Percentiles rank a stretch among this genome's conserved stretches.
Evolutionary conservation across 805 yeast genomes (phyloP).

Genomic region (Yamadazyma takamatsuzukensis): DNA sequence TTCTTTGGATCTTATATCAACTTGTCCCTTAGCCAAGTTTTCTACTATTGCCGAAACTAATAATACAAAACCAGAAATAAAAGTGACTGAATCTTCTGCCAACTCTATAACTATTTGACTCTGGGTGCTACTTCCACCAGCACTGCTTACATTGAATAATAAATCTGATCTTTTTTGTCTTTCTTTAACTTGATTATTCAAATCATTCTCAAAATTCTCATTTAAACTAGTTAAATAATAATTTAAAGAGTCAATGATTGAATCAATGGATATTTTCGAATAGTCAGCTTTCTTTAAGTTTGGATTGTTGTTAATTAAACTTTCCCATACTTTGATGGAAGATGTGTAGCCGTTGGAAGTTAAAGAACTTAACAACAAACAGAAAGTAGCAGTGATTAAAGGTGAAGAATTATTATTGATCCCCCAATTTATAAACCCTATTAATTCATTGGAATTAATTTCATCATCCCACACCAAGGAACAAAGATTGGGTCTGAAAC

Average conservation of each 20-base stretch:
- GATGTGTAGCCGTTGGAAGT: slow-evolving; percentile 59
- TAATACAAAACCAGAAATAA: slow-evolving; percentile 70
- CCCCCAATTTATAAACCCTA: slow-evolving; percentile 89
- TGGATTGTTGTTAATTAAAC: slow-evolving; percentile 25
- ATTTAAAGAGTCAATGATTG: slow-evolving; percentile 50
- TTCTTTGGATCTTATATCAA: slow-evolving; percentile 22
- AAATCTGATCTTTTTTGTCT: slow-evolving; percentile 36
- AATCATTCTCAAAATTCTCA: slow-evolving; percentile 34
- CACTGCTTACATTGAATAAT: slow-evolving; percentile 16
- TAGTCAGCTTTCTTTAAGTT: slow-evolving; percentile 34
- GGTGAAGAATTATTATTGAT: slow-evolving; percentile 71
- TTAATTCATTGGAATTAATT: slow-evolving; percentile 44
- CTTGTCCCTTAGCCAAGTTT: slow-evolving; percentile 21
- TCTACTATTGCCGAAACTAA: slow-evolving; percentile 44
- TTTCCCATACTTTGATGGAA: slow-evolving; percentile 36
- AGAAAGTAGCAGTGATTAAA: slow-evolving; percentile 76
- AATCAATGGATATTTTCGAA: slow-evolving; percentile 51
- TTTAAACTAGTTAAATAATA: slow-evolving; percentile 49
- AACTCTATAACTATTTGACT: slow-evolving; percentile 47
- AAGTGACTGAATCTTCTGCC: slow-evolving; percentile 76
- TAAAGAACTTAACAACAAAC: slow-evolving; percentile 74
- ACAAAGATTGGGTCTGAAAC: slow-evolving; percentile 56
- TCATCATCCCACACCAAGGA: slow-evolving; percentile 56
- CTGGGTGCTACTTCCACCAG: slow-evolving; percentile 19
- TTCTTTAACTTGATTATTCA: slow-evolving; percentile 23